Conservation (phyloP, 108 stramenopile species). For the Cyclotella kingstonii region DNA sequence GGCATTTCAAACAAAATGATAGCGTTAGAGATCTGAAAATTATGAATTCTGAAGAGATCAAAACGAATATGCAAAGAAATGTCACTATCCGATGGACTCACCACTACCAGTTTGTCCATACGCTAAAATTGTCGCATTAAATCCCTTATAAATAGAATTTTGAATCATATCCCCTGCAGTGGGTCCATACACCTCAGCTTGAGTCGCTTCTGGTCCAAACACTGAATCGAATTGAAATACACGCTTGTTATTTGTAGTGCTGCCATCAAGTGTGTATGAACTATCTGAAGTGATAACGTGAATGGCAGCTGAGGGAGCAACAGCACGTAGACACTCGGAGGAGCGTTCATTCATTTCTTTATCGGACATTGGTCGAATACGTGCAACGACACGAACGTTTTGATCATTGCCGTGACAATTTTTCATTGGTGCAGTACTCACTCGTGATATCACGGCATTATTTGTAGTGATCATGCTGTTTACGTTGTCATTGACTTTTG, state of each 20-base stretch:
- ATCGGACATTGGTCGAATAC: no score
- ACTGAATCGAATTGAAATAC: conserved; percentile 93
- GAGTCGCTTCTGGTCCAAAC: conserved; percentile 66
- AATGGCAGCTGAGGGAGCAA: no score
- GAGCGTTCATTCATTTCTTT: no score
- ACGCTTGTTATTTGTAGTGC: not conserved
- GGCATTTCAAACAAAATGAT: not conserved
- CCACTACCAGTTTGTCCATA: conserved; percentile 97
- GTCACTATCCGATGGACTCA: conserved; percentile 43
- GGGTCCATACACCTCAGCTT: conserved; percentile 84
- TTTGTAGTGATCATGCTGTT: no score
- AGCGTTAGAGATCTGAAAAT: conserved; percentile 52
- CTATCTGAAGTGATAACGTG: no score
- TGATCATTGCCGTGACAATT: no score
- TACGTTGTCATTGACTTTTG: no score
- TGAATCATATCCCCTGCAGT: conserved; percentile 57
- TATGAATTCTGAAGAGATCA: conserved; percentile 10
- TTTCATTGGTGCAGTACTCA: no score
- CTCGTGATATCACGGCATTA: no score
- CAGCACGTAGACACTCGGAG: no score
- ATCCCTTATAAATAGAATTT: conserved; percentile 83
- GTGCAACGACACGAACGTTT: no score
- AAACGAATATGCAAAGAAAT: not conserved
- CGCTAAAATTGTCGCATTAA: conserved; percentile 96
- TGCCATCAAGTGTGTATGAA: no score